Evolutionary conservation across 129 eudicot genomes (phyloP), one percentile per base, ranked within the genome.

Genomic region (Mikania micrantha): DNA sequence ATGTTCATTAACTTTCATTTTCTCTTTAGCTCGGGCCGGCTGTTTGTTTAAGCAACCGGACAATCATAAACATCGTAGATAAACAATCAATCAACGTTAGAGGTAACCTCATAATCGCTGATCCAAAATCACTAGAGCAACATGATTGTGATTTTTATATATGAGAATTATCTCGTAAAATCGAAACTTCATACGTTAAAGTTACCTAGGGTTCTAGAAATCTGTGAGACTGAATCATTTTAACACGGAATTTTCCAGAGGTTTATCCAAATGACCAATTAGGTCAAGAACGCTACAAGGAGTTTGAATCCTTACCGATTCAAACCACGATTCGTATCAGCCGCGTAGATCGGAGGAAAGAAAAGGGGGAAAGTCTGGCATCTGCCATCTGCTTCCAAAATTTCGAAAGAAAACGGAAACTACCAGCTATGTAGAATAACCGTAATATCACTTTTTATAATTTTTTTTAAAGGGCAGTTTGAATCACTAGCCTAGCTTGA

Each of bases 221-320:
- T 66, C 24, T 13, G 57, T 52, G 47, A 48, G 60, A 21, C 7
- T 22, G 36, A 47, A 35, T 31, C 29, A 44, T 45, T 16, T 2
- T 10, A 40, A 47, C n/a, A 61, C 48, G 4, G 15, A 19, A 7
- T 10, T 32, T 36, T 41, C 41, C 9, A 20, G n/a, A 60, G 60
- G 19, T 25, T 2, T 12, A 70, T 42, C 68, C 1, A 61, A 20
- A n/a, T 34, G 9, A 34, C 10, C 49, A 47, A 44, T 13, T 7
- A 15, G 9, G n/a, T 9, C 65, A 10, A 32, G 1, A 60, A 45
- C 11, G 27, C 11, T 24, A 40, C 53, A 44, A 13, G 68, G 15
- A 47, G 47, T 45, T 44, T 32, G 50, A 45, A 60, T 16, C 16
- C 60, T 60, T 60, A 72, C 76, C 69, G 68, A 60, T 45, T 32